Evolutionary conservation across 2,329 filamentous ascomycete species (phyloP).

Genomic region (Fusarium xylarioides): DNA sequence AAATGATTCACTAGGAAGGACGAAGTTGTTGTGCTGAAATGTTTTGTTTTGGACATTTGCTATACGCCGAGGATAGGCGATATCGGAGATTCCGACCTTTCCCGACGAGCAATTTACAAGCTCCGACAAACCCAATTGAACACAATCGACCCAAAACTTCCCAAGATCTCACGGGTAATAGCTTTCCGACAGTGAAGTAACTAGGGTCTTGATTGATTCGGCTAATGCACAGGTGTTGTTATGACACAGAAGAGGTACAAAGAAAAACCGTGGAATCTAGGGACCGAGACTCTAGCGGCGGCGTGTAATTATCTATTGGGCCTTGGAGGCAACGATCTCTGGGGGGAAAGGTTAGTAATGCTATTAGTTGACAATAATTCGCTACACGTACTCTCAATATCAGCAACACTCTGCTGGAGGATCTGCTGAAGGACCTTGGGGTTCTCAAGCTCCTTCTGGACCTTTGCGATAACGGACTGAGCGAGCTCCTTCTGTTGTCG

Average conservation of each 20-base stretch:
- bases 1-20: background rate
- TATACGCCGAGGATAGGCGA: slow-evolving; percentile 22
- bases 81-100: slow-evolving; percentile 40
- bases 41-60: slow-evolving; percentile 30
- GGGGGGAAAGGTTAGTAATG: slow-evolving; percentile 47
- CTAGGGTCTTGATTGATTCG: slow-evolving; percentile 56
- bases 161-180: slow-evolving; percentile 32
- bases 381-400: slow-evolving; percentile 83
- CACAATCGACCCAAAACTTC: slow-evolving; percentile 30
- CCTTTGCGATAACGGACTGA: slow-evolving; percentile 92
- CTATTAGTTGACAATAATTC: background rate
- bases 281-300: slow-evolving; percentile 49
- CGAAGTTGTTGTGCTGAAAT: slow-evolving; percentile 15
- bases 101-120: slow-evolving; percentile 38
- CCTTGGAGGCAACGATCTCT: slow-evolving; percentile 72
- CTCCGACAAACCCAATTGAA: slow-evolving; percentile 33
- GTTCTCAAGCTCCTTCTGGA: slow-evolving; percentile 98
- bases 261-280: slow-evolving; percentile 56
- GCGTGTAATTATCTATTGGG: slow-evolving; percentile 62
- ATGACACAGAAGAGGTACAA: slow-evolving; percentile 64
- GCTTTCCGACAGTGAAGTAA: slow-evolving; percentile 35
- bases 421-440: slow-evolving; percentile 98
- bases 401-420: slow-evolving; percentile 92
- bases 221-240: slow-evolving; percentile 69
- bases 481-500: slow-evolving; percentile 97